phyloP scores from a whole-genome alignment of 163 green algal species.

The Chlamydomonas reinhardtii region DNA sequence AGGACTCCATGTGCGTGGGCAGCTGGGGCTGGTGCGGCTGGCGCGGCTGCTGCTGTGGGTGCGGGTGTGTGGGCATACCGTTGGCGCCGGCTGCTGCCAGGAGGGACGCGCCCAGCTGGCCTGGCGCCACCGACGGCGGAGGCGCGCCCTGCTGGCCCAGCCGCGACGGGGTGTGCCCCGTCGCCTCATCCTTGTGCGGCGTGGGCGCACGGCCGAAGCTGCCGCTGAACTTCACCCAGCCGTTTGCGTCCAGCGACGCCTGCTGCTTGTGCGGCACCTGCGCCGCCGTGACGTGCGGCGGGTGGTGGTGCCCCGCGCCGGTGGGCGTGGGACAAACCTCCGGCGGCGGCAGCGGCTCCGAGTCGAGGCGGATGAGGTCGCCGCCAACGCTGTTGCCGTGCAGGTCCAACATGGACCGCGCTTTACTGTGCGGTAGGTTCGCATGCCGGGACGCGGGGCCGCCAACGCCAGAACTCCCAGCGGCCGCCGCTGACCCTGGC shows the following conservation, averaged over 20 bases:
- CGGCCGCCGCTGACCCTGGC: background rate
- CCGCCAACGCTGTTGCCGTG: background rate
- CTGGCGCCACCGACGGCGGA: too few relatives aligned
- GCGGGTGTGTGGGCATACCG: too few relatives aligned
- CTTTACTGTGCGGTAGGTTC: background rate
- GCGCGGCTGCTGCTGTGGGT: too few relatives aligned
- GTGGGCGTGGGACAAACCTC: constrained; percentile 2
- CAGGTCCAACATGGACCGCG: constrained; percentile 30
- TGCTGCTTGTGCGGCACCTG: background rate
- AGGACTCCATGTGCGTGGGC: background rate
- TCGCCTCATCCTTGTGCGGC: too few relatives aligned
- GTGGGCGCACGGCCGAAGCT: constrained; percentile 24
- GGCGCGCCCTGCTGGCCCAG: too few relatives aligned
- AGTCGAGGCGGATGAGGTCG: constrained; percentile 56
- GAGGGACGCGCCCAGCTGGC: too few relatives aligned
- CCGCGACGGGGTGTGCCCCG: background rate
- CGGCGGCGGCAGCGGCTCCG: background rate
- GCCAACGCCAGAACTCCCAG: background rate
- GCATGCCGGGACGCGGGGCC: background rate
- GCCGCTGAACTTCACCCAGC: constrained; percentile 43
- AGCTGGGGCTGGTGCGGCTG: background rate
- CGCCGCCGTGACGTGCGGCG: too few relatives aligned
- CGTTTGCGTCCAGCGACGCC: constrained; percentile 30
- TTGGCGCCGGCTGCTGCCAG: too few relatives aligned
- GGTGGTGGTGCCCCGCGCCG: background rate